Evolutionary conservation across 176 grass and related monocot genomes (phyloP).

Genomic region (Bothriochloa decipiens): DNA sequence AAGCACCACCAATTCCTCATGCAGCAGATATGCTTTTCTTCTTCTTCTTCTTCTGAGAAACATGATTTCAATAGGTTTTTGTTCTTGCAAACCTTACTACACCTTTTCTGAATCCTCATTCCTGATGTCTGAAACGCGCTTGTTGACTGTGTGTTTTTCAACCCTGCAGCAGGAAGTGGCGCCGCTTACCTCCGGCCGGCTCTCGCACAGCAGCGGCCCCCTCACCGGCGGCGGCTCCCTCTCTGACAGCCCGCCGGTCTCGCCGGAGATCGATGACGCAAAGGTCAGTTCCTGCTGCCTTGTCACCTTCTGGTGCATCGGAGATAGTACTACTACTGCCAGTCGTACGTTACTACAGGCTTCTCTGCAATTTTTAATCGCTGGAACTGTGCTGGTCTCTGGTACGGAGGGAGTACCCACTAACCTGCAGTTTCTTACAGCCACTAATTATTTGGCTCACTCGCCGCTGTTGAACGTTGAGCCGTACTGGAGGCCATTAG

Average conservation of each 20-base stretch:
- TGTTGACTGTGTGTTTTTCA: neutral
- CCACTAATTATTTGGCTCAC: neutral
- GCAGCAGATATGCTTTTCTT: neutral
- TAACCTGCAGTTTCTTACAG: conserved; percentile 11
- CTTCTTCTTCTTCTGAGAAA: neutral
- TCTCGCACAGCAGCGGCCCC: conserved; percentile 97
- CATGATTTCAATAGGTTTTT: neutral
- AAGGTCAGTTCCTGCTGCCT: conserved; percentile 66
- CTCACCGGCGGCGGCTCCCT: conserved; percentile 90
- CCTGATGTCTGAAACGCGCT: conserved; percentile 21
- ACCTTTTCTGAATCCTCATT: conserved; percentile 16
- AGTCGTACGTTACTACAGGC: neutral
- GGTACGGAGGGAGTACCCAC: neutral
- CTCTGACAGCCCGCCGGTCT: conserved; percentile 95
- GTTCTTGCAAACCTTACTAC: neutral
- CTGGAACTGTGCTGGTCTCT: neutral
- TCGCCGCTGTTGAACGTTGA: neutral
- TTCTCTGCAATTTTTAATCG: conserved; percentile 39
- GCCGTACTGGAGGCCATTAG: conserved; percentile 17
- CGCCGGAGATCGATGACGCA: conserved; percentile 93
- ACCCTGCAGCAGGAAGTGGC: conserved; percentile 63
- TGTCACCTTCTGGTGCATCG: conserved; percentile 29
- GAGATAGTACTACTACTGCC: neutral
- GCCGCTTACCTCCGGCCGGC: conserved; percentile 85
- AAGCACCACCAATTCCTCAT: conserved; percentile 7